Percentiles rank a stretch among this genome's conserved stretches.
These are phyloP conservation scores for Dictyostelium capitatum DNA, from an alignment of 78 protist species.

Conservation along the genomic window DNA sequence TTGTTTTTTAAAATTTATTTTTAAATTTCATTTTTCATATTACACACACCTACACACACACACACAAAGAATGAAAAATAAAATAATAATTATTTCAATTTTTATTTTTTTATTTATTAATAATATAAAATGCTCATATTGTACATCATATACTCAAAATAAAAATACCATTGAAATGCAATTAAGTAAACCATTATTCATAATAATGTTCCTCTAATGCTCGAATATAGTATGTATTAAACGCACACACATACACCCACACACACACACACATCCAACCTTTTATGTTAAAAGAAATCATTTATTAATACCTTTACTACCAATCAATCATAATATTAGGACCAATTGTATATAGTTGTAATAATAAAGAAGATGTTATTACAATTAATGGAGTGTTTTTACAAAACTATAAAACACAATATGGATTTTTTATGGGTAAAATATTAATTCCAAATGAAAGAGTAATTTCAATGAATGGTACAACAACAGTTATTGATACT, in stretches of 20 bases:
- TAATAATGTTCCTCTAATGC: background rate
- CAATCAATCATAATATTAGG: background rate
- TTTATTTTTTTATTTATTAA: background rate
- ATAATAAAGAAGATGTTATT: background rate
- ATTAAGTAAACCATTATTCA: background rate
- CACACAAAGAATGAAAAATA: no score
- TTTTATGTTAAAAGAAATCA: background rate
- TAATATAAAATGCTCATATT: background rate
- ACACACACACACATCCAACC: no score
- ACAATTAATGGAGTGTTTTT: background rate
- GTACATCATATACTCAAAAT: background rate
- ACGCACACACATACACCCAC: no score
- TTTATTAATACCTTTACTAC: background rate
- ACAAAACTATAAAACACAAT: background rate
- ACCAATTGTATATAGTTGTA: background rate
- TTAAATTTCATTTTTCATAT: no score
- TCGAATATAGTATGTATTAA: background rate
- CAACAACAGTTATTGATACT: background rate
- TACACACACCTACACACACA: no score
- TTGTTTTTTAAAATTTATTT: no score
- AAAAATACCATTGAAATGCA: background rate
- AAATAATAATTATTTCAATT: background rate
- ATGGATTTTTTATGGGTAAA: background rate
- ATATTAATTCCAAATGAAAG: background rate
- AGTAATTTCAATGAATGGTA: background rate